Conservation (phyloP, 805 yeast species). For the Dipodascus albidus region DNA sequence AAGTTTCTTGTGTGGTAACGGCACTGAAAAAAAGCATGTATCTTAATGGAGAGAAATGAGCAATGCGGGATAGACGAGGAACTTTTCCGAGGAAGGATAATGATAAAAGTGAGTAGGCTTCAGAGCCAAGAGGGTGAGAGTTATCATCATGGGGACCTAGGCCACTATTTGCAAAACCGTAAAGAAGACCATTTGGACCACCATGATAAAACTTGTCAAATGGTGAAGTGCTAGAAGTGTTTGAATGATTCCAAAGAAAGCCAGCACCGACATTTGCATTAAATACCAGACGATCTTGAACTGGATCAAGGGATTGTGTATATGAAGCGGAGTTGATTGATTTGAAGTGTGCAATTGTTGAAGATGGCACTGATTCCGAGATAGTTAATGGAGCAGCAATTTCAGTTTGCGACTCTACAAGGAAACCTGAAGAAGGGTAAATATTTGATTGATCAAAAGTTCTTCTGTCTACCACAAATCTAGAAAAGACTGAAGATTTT, state of each 20-base stretch:
- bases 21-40: conserved; percentile 52
- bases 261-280: conserved; percentile 13
- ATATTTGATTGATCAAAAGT: conserved; percentile 17
- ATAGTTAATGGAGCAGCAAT: conserved; percentile 13
- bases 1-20: conserved; percentile 38
- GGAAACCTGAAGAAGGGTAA: conserved; percentile 35
- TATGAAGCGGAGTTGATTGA: conserved; percentile 9
- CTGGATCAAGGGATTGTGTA: conserved; percentile 13
- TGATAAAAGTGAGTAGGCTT: conserved; percentile 43
- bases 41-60: conserved; percentile 38
- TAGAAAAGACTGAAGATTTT: conserved; percentile 41
- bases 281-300: conserved; percentile 13
- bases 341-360: conserved; percentile 22
- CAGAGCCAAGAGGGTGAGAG: conserved; percentile 55
- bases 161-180: conserved; percentile 55
- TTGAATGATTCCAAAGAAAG: conserved; percentile 6
- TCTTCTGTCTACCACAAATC: conserved; percentile 31
- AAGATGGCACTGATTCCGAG: conserved; percentile 17
- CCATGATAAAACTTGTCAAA: conserved; percentile 75
- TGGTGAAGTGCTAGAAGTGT: conserved; percentile 18
- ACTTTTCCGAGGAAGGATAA: conserved; percentile 45
- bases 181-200: conserved; percentile 45
- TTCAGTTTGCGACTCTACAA: conserved; percentile 26
- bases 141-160: conserved; percentile 47
- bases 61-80: conserved; percentile 32